These are phyloP conservation scores for Rheum nobile DNA, from an alignment of 148 eudicot genomes.

Conservation along the genomic window DNA sequence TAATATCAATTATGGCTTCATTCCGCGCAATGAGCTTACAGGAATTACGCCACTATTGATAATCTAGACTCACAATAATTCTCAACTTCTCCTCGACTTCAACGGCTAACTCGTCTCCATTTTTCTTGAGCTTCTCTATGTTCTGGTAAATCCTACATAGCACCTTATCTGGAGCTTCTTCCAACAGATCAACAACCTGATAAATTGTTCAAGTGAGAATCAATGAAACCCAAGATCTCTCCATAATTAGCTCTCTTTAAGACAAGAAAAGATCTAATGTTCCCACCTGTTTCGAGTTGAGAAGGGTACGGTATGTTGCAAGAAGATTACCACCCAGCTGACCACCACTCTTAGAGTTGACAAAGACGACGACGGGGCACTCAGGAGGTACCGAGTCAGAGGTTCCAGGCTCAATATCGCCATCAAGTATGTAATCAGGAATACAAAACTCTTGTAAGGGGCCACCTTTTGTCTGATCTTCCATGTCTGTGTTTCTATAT, in stretches of 20 bases:
- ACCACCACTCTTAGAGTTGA: constrained; percentile 97
- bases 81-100: constrained; percentile 57
- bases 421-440: constrained; percentile 56
- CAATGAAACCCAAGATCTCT: background rate
- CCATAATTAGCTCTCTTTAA: background rate
- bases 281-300: constrained; percentile 66
- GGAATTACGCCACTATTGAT: background rate
- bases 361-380: constrained; percentile 72
- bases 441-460: constrained; percentile 48
- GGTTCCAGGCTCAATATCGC: constrained; percentile 21
- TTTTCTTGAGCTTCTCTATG: constrained; percentile 55
- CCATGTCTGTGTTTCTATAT: background rate
- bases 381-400: constrained; percentile 27
- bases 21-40: background rate
- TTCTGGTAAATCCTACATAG: constrained; percentile 50
- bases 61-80: constrained; percentile 52
- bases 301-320: constrained; percentile 54
- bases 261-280: background rate
- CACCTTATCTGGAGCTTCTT: constrained; percentile 72
- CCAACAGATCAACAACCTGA: constrained; percentile 72
- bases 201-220: background rate
- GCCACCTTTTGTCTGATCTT: constrained; percentile 5
- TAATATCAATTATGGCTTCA: background rate
- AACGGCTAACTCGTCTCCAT: constrained; percentile 50
- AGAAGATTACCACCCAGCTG: constrained; percentile 92